Conservation (phyloP, 2,329 filamentous ascomycete genomes). For the Sclerotinia minor region DNA sequence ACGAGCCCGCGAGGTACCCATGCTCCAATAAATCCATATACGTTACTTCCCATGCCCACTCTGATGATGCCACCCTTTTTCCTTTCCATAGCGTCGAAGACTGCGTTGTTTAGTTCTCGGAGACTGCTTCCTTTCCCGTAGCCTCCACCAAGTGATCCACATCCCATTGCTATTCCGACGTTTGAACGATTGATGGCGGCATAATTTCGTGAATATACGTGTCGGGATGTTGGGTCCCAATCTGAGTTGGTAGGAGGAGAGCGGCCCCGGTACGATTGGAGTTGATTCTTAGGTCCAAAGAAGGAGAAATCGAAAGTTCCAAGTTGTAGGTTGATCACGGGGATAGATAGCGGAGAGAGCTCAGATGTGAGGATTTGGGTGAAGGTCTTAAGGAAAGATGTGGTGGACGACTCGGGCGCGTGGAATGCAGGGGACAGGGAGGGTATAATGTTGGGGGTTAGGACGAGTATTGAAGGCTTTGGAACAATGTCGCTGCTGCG, state of each 20-base stretch:
- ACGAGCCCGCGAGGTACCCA: conserved; percentile 77
- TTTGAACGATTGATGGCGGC: conserved; percentile 50
- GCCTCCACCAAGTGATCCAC: conserved; percentile 49
- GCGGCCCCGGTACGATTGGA: conserved; percentile 45
- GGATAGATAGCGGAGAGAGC: conserved; percentile 71
- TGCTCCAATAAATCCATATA: conserved; percentile 82
- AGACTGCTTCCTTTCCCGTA: conserved; percentile 57
- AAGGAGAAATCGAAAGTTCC: conserved; percentile 85
- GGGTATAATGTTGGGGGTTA: conserved; percentile 79
- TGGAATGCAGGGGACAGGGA: conserved; percentile 78
- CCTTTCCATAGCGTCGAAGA: conserved; percentile 81
- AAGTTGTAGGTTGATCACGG: conserved; percentile 84
- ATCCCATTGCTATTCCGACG: conserved; percentile 19
- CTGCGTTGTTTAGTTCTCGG: conserved; percentile 76
- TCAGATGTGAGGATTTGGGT: conserved; percentile 78
- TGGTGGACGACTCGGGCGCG: conserved; percentile 82
- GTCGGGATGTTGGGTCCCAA: conserved; percentile 63
- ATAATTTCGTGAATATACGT: conserved; percentile 64
- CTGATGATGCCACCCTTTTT: conserved; percentile 59
- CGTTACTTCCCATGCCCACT: conserved; percentile 78
- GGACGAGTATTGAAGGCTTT: conserved; percentile 69
- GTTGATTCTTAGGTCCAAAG: conserved; percentile 53
- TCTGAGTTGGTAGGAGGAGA: conserved; percentile 7
- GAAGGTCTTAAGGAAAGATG: conserved; percentile 83
- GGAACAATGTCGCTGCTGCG: conserved; percentile 39